These are phyloP conservation scores for Clarireedia monteithiana DNA, from an alignment of 2,329 filamentous ascomycete genomes.

Conservation along the genomic window DNA sequence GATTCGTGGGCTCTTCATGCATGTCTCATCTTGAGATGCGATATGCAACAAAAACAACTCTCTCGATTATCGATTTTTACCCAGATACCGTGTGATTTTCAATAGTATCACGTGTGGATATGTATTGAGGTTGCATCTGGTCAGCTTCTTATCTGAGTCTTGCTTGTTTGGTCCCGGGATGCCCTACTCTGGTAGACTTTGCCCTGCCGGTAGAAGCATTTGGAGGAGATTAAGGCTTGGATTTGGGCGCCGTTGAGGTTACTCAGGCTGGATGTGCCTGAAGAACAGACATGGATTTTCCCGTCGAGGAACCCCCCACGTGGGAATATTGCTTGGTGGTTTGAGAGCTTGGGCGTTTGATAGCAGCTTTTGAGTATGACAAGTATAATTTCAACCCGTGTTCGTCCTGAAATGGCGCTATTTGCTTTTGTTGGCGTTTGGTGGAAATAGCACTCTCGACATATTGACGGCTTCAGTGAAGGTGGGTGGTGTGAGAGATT, in stretches of 20 bases:
- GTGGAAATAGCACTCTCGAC: no score
- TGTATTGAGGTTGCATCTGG: neutral
- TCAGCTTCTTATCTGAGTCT: neutral
- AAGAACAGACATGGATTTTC: neutral
- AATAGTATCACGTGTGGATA: neutral
- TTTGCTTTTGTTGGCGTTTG: neutral
- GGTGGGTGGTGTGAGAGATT: no score
- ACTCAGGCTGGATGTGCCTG: neutral
- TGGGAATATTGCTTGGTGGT: neutral
- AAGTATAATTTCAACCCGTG: neutral
- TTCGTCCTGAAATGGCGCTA: no score
- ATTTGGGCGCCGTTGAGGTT: neutral
- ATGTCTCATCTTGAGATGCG: conserved; percentile 7
- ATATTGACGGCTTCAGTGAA: no score
- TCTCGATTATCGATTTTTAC: neutral
- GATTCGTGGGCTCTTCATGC: conserved; percentile 5
- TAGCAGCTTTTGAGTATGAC: neutral
- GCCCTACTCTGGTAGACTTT: neutral
- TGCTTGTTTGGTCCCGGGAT: neutral
- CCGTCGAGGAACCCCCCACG: neutral
- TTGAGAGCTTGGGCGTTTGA: neutral
- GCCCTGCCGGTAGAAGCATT: neutral
- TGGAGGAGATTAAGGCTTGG: neutral
- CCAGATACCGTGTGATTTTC: neutral
- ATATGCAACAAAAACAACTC: conserved; percentile 8